Evolutionary conservation across 805 yeast genomes (phyloP).

Genomic region (Kodamaea nitidulidarum): DNA sequence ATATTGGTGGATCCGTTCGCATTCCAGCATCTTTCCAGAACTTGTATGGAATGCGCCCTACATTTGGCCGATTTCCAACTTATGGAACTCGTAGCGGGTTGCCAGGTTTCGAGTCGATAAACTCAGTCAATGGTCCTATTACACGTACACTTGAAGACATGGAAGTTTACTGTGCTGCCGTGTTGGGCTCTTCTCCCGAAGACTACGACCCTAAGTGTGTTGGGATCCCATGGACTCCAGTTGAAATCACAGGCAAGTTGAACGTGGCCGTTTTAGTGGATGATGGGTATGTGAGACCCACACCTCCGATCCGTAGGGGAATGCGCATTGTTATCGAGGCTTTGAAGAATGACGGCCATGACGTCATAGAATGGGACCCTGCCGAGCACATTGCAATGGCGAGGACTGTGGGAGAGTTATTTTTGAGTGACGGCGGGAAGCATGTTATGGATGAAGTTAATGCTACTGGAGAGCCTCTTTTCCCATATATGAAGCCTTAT

Average conservation of each 20-base stretch:
- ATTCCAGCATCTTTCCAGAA: slow-evolving; percentile 44
- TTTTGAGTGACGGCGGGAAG: slow-evolving; percentile 44
- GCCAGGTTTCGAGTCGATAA: slow-evolving; percentile 35
- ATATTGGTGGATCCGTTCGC: slow-evolving; percentile 51
- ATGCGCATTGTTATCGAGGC: slow-evolving; percentile 30
- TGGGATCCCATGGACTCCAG: slow-evolving; percentile 49
- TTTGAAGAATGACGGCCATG: slow-evolving; percentile 44
- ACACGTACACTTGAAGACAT: slow-evolving; percentile 36
- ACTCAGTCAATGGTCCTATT: slow-evolving; percentile 48
- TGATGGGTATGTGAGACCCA: slow-evolving; percentile 47
- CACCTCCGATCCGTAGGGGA: slow-evolving; percentile 53
- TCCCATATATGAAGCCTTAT: slow-evolving; percentile 39
- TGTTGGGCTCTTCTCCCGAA: slow-evolving; percentile 44
- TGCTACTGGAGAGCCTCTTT: slow-evolving; percentile 43
- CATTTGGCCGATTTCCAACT: slow-evolving; percentile 43
- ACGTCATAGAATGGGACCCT: slow-evolving; percentile 47
- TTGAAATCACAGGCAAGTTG: slow-evolving; percentile 32
- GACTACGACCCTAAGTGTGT: slow-evolving; percentile 44
- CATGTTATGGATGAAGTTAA: slow-evolving; percentile 30
- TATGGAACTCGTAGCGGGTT: slow-evolving; percentile 28
- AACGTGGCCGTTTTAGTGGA: slow-evolving; percentile 41
- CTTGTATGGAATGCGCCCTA: slow-evolving; percentile 42
- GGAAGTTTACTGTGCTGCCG: slow-evolving; percentile 33
- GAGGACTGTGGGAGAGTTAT: slow-evolving; percentile 31
- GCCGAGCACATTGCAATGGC: slow-evolving; percentile 31